phyloP scores from a whole-genome alignment of 2,329 filamentous ascomycete genomes.

The Sporothrix sp. region DNA sequence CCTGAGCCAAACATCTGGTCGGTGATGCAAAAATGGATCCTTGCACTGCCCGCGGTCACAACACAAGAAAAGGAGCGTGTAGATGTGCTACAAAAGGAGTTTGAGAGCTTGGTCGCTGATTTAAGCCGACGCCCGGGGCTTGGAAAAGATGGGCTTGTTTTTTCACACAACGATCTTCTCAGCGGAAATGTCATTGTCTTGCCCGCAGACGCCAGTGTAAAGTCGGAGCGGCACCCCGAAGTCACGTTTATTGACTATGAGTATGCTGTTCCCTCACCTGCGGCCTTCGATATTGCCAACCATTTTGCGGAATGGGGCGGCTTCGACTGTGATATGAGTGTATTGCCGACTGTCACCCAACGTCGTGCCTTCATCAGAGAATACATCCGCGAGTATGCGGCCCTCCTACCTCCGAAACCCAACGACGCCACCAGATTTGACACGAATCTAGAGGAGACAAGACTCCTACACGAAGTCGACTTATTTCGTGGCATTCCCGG shows the following conservation, averaged over 20 bases:
- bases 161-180: slow-evolving; percentile 92
- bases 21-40: slow-evolving; percentile 92
- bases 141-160: slow-evolving; percentile 69
- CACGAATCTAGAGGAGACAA: slow-evolving; percentile 53
- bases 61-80: slow-evolving; percentile 59
- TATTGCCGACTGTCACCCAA: slow-evolving; percentile 67
- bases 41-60: slow-evolving; percentile 67
- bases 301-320: slow-evolving; percentile 98
- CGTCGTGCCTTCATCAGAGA: slow-evolving; percentile 72
- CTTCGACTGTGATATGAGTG: slow-evolving; percentile 84
- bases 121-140: slow-evolving; percentile 70
- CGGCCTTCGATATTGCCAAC: slow-evolving; percentile 93
- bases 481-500: slow-evolving; percentile 80
- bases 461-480: slow-evolving; percentile 73
- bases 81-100: slow-evolving; percentile 60
- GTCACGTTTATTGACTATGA: slow-evolving; percentile 97
- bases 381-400: slow-evolving; percentile 69
- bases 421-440: slow-evolving; percentile 32
- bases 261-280: slow-evolving; percentile 87
- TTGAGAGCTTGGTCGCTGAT: slow-evolving; percentile 57
- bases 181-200: slow-evolving; percentile 91
- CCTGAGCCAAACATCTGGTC: slow-evolving; percentile 86
- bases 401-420: slow-evolving; percentile 28
- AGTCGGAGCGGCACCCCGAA: neutral
- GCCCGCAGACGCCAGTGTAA: neutral